A percentile compares a stretch with the other conserved stretches of the same genome.
phyloP scores from a whole-genome alignment of 441 rosid species.

The Eutrema salsugineum region DNA sequence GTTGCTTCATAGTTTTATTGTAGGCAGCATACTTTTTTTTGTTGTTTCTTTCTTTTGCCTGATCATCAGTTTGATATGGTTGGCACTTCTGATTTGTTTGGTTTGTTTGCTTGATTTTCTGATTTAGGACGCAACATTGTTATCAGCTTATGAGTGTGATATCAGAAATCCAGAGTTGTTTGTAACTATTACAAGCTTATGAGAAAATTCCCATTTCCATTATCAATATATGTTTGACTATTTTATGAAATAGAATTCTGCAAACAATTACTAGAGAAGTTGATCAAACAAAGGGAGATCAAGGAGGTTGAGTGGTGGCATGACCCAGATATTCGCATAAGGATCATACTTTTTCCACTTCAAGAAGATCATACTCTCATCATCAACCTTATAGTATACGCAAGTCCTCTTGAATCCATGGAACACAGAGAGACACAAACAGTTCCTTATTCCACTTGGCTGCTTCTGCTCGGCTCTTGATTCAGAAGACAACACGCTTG shows the following conservation, averaged over 20 bases:
- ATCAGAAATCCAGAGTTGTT: slow-evolving; percentile 12
- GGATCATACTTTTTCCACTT: slow-evolving; percentile 4
- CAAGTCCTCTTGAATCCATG: slow-evolving; percentile 27
- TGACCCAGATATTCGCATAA: slow-evolving; percentile 13
- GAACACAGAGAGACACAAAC: slow-evolving; percentile 20
- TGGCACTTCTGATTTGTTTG: slow-evolving; percentile 12
- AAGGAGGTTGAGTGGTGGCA: slow-evolving; percentile 5
- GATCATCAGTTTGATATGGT: slow-evolving; percentile 2
- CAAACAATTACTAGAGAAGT: background rate
- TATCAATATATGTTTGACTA: background rate
- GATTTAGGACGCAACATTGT: slow-evolving; percentile 17
- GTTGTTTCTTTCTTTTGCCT: background rate
- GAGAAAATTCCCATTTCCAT: background rate
- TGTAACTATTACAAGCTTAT: slow-evolving; percentile 7
- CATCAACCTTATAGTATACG: background rate
- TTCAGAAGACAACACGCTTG: slow-evolving; percentile 21
- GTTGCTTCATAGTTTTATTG: slow-evolving; percentile 30
- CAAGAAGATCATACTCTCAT: background rate
- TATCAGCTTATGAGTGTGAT: slow-evolving; percentile 19
- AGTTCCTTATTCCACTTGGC: slow-evolving; percentile 12
- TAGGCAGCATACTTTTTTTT: slow-evolving; percentile 18
- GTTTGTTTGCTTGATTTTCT: slow-evolving; percentile 17
- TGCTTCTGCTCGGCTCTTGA: slow-evolving; percentile 20
- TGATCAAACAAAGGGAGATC: slow-evolving; percentile 1
- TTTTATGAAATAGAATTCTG: background rate